Percentiles rank a stretch among this genome's conserved stretches.
Evolutionary conservation across 2,329 filamentous ascomycete species (phyloP).

Genomic region (Fusarium austroafricanum): DNA sequence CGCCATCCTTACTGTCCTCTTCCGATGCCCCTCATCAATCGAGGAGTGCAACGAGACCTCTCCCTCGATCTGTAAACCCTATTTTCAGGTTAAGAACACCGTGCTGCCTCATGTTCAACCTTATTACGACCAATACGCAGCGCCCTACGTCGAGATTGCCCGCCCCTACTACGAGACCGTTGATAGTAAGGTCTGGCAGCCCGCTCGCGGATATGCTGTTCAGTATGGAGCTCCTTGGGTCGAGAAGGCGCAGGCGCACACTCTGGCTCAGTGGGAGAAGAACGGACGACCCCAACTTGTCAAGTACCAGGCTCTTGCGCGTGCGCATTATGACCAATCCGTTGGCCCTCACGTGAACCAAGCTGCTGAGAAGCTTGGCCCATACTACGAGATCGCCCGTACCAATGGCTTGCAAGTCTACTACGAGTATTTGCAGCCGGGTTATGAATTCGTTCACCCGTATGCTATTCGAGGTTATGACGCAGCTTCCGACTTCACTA

Average conservation of each 20-base stretch:
- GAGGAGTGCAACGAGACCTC: conserved; percentile 75
- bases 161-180: conserved; percentile 78
- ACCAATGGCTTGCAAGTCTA: conserved; percentile 75
- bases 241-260: conserved; percentile 73
- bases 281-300: conserved; percentile 80
- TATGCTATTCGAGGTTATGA: conserved; percentile 77
- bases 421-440: conserved; percentile 77
- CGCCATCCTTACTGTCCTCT: conserved; percentile 80
- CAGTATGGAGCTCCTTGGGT: conserved; percentile 82
- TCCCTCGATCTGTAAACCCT: conserved; percentile 84
- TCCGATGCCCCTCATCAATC: conserved; percentile 81
- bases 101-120: conserved; percentile 82
- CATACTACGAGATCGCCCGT: conserved; percentile 77
- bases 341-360: conserved; percentile 80
- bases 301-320: conserved; percentile 70
- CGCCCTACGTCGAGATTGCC: conserved; percentile 81
- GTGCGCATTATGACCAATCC: conserved; percentile 74
- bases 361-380: conserved; percentile 67
- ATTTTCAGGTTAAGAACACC: conserved; percentile 72
- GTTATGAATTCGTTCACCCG: conserved; percentile 79
- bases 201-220: conserved; percentile 73
- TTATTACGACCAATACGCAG: conserved; percentile 87
- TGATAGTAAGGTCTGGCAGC: conserved; percentile 74
- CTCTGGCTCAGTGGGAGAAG: conserved; percentile 80
- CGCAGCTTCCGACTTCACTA: conserved; percentile 73